Percentiles rank a stretch among this genome's conserved stretches.
Conservation (phyloP, 257 asterid genomes). For the Salvia hispanica region DNA sequence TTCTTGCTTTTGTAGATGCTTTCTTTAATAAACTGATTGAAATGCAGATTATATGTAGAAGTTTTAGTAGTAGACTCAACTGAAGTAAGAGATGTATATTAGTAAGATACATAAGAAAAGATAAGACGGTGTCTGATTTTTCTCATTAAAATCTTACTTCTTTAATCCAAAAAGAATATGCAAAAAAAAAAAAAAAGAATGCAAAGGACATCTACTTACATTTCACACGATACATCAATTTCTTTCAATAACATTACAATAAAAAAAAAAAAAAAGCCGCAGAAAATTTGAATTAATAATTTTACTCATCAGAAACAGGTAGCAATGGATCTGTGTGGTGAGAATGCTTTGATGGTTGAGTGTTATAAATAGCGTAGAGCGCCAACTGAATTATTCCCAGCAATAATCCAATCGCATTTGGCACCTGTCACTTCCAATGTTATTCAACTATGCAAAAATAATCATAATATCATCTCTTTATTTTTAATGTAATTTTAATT, state of each 20-base stretch:
- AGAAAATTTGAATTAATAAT: neutral
- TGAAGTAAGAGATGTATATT: too few species aligned
- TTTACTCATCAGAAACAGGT: constrained; percentile 26
- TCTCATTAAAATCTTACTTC: neutral
- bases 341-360: constrained; percentile 21
- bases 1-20: neutral
- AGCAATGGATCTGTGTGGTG: constrained; percentile 41
- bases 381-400: constrained; percentile 55
- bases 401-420: constrained; percentile 55
- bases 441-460: neutral
- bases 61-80: too few species aligned
- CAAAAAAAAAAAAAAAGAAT: neutral
- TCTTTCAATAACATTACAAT: neutral
- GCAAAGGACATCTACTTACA: too few species aligned
- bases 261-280: neutral
- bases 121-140: neutral
- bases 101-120: too few species aligned
- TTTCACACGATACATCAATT: neutral
- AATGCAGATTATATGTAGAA: neutral
- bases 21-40: neutral
- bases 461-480: neutral
- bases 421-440: constrained; percentile 41
- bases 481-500: neutral
- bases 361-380: constrained; percentile 48
- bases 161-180: neutral